A percentile compares a stretch with the other conserved stretches of the same genome.
Evolutionary conservation across 371 early-diverging fungal species (phyloP).

Genomic region (Circinella minor): DNA sequence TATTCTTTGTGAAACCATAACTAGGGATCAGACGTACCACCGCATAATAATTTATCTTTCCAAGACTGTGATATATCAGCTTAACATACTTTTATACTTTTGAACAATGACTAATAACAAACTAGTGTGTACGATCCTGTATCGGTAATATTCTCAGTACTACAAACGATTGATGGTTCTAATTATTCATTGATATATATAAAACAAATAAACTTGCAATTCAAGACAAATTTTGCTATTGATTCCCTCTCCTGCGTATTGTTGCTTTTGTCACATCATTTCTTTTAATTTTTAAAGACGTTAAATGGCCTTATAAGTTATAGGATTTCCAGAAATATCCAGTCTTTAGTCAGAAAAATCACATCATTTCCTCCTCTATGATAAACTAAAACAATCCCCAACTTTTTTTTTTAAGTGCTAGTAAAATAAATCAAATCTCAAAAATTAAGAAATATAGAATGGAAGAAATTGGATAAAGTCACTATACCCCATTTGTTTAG

Average conservation of each 20-base stretch:
- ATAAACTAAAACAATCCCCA: neutral
- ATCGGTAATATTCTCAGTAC: neutral
- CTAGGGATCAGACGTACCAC: too few species aligned
- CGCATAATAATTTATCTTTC: too few species aligned
- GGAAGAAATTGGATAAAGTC: too few species aligned
- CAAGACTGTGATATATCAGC: too few species aligned
- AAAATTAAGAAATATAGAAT: too few species aligned
- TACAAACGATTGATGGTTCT: neutral
- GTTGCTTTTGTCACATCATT: neutral
- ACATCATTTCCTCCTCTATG: neutral
- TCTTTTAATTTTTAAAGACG: neutral
- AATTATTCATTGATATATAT: neutral
- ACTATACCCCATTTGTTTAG: too few species aligned
- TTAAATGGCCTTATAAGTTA: neutral
- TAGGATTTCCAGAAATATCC: neutral
- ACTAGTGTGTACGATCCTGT: neutral
- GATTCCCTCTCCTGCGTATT: too few species aligned
- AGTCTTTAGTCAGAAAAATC: neutral
- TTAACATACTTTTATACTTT: neutral
- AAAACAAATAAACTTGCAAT: too few species aligned
- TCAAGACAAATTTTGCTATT: too few species aligned
- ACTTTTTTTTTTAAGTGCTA: too few species aligned
- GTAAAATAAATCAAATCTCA: too few species aligned
- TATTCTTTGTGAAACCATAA: too few species aligned
- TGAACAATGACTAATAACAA: neutral